Evolutionary conservation across 371 early-diverging fungal species (phyloP).

Genomic region (Rhizopus delemar): DNA sequence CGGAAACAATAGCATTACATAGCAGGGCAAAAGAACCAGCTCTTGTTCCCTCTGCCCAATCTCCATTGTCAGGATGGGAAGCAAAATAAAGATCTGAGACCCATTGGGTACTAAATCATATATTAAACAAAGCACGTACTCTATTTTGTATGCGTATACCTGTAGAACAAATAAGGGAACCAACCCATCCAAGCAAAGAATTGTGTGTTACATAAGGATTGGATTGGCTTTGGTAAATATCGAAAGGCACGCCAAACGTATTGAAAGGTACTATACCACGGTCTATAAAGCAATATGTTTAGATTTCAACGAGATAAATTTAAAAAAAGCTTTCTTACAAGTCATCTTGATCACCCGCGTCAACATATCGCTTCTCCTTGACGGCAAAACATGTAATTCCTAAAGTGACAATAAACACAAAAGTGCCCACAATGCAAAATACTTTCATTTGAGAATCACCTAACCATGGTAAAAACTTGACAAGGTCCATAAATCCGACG

Average conservation of each 20-base stretch:
- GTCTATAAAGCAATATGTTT: constrained; percentile 25
- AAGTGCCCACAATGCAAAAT: constrained; percentile 63
- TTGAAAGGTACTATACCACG: constrained; percentile 54
- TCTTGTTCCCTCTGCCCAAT: constrained; percentile 56
- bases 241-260: constrained; percentile 64
- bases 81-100: constrained; percentile 57
- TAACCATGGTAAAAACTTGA: constrained; percentile 59
- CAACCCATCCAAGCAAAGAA: constrained; percentile 90
- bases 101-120: constrained; percentile 46
- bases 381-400: constrained; percentile 58
- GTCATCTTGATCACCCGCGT: constrained; percentile 17
- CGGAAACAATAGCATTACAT: constrained; percentile 63
- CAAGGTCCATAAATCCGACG: constrained; percentile 67
- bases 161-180: constrained; percentile 76
- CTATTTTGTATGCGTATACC: constrained; percentile 18
- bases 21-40: constrained; percentile 72
- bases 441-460: constrained; percentile 70
- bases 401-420: constrained; percentile 55
- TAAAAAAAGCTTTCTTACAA: constrained; percentile 13
- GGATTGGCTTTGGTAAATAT: constrained; percentile 61
- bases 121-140: background rate
- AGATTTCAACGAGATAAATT: background rate
- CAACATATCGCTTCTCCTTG: constrained; percentile 42
- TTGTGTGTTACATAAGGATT: constrained; percentile 74
- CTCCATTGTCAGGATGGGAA: constrained; percentile 27